Percentiles rank a stretch among this genome's conserved stretches.
These are phyloP conservation scores for Cerioporus squamosus DNA, from an alignment of 1,284 basidiomycete species.

Conservation along the genomic window DNA sequence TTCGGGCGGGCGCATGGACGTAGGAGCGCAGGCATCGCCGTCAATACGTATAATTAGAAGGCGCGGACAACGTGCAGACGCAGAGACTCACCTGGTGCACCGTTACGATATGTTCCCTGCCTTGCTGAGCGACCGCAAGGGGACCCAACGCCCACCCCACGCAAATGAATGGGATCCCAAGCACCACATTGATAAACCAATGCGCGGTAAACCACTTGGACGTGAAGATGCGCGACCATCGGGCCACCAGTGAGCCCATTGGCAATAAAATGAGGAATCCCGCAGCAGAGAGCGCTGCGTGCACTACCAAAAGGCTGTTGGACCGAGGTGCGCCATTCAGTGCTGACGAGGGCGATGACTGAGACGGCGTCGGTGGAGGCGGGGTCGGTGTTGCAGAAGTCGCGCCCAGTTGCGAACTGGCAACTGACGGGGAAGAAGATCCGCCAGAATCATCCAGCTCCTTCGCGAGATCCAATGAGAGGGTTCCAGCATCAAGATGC, in stretches of 20 bases:
- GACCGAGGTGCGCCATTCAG: slow-evolving; percentile 21
- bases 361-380: slow-evolving; percentile 9
- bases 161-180: slow-evolving; percentile 55
- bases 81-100: slow-evolving; percentile 48
- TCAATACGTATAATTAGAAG: not conserved
- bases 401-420: not conserved
- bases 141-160: slow-evolving; percentile 56
- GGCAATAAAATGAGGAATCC: slow-evolving; percentile 69
- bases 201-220: slow-evolving; percentile 64
- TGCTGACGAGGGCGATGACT: slow-evolving; percentile 11
- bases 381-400: not conserved
- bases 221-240: slow-evolving; percentile 62
- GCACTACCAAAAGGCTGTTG: slow-evolving; percentile 53
- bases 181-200: slow-evolving; percentile 48
- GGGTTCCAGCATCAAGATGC: slow-evolving; percentile 51
- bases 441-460: slow-evolving; percentile 29
- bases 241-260: slow-evolving; percentile 57
- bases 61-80: not conserved
- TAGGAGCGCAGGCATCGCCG: not conserved
- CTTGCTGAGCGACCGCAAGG: slow-evolving; percentile 49
- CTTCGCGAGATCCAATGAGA: slow-evolving; percentile 51
- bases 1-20: slow-evolving; percentile 28
- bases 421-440: slow-evolving; percentile 5
- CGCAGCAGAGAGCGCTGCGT: slow-evolving; percentile 54
- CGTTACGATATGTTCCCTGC: slow-evolving; percentile 48